A percentile compares a stretch with the other conserved stretches of the same genome.
These are phyloP conservation scores for Fusarium oxysporum DNA, from an alignment of 2,329 filamentous ascomycete species.

Conservation along the genomic window DNA sequence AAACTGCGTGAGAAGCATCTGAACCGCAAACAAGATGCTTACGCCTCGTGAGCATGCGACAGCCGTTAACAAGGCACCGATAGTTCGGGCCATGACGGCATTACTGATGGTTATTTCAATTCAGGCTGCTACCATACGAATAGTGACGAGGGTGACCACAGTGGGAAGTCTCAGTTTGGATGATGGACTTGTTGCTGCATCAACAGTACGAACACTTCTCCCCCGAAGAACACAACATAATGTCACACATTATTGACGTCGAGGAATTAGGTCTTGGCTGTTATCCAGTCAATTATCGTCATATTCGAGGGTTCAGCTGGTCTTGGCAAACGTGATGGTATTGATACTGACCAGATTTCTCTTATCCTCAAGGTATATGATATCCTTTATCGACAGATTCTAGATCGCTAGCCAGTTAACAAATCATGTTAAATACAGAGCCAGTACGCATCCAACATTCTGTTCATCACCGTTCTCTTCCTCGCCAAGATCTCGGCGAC, in stretches of 20 bases:
- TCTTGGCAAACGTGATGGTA: neutral
- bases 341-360: neutral
- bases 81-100: neutral
- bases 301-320: neutral
- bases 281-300: neutral
- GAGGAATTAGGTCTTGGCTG: neutral
- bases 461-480: slow-evolving; percentile 23
- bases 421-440: neutral
- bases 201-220: neutral
- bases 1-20: neutral
- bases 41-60: neutral
- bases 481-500: slow-evolving; percentile 37
- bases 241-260: neutral
- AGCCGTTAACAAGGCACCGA: neutral
- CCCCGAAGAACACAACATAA: neutral
- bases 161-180: neutral
- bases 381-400: neutral
- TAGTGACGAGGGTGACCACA: neutral
- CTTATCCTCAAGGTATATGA: neutral
- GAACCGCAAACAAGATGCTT: neutral
- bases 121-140: neutral
- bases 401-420: neutral
- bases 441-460: slow-evolving; percentile 26
- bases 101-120: neutral
- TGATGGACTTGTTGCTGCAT: neutral